Conservation (phyloP, 108 stramenopile species). For the Seminavis robusta region DNA sequence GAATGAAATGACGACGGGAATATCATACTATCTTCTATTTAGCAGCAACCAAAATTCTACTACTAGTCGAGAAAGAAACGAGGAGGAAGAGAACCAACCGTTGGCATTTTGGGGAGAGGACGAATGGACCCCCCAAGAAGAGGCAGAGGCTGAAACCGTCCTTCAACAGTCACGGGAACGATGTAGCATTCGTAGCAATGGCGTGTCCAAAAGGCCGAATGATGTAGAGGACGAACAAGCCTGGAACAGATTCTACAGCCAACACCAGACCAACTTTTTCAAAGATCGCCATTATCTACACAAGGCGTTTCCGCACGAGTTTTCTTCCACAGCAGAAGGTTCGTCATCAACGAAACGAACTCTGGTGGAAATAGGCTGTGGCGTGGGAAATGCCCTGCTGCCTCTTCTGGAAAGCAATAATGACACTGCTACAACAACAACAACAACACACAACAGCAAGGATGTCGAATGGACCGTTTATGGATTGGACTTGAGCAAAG, state of each 20-base stretch:
- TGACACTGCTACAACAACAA: constrained; percentile 32
- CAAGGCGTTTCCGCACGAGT: constrained; percentile 72
- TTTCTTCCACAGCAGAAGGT: constrained; percentile 18
- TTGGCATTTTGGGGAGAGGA: constrained; percentile 3
- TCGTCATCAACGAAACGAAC: constrained; percentile 22
- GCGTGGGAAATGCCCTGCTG: constrained; percentile 82
- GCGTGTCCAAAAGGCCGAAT: constrained; percentile 8
- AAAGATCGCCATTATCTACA: constrained; percentile 87
- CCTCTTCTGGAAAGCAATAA: constrained; percentile 50
- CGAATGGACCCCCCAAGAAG: background rate
- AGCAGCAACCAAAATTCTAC: too few relatives aligned
- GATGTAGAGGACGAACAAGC: constrained; percentile 34
- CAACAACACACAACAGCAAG: constrained; percentile 10
- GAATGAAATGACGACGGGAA: too few relatives aligned
- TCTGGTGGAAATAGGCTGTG: constrained; percentile 87
- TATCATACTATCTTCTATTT: too few relatives aligned
- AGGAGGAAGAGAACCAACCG: too few relatives aligned
- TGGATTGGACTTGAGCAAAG: constrained; percentile 57
- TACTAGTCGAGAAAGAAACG: too few relatives aligned
- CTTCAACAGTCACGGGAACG: background rate
- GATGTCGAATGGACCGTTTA: constrained; percentile 27
- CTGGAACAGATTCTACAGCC: constrained; percentile 78
- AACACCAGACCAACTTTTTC: constrained; percentile 73
- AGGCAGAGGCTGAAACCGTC: background rate
- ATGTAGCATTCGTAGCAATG: constrained; percentile 1